A percentile compares a stretch with the other conserved stretches of the same genome.
Evolutionary conservation across 768 basidiomycete species (phyloP).

Genomic region (Lentinula guzmanii): DNA sequence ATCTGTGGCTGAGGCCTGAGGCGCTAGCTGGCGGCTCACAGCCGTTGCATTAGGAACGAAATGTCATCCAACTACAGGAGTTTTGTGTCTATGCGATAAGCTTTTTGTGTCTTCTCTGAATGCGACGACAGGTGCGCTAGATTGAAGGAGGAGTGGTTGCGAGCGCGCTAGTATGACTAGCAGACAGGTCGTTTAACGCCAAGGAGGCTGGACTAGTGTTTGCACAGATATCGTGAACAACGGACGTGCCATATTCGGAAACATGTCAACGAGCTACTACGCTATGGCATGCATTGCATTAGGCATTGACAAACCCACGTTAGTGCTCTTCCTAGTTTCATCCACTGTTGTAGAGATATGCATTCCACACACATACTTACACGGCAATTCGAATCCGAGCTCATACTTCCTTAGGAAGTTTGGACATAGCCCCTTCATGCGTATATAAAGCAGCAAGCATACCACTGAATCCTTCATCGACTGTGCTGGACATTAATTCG

Average conservation of each 20-base stretch:
- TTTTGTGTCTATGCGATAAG: too few species aligned
- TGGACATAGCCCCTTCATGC: neutral
- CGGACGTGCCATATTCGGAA: neutral
- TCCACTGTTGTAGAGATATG: neutral
- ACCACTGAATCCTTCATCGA: neutral
- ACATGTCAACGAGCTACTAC: neutral
- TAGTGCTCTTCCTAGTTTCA: neutral
- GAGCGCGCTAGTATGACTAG: too few species aligned
- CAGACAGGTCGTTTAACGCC: too few species aligned
- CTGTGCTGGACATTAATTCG: conserved; percentile 5
- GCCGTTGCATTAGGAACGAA: too few species aligned
- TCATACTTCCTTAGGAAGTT: neutral
- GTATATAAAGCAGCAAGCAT: neutral
- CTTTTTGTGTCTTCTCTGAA: too few species aligned
- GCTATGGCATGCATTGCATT: neutral
- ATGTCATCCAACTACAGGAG: too few species aligned
- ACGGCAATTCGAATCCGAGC: too few species aligned
- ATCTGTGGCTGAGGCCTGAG: too few species aligned
- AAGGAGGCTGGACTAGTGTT: too few species aligned
- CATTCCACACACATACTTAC: neutral
- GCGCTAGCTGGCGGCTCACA: too few species aligned
- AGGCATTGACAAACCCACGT: neutral
- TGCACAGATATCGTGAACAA: neutral
- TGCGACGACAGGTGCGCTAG: too few species aligned
- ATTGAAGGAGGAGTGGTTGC: too few species aligned